Percentiles rank a stretch among this genome's conserved stretches.
Conservation (phyloP, 1,284 basidiomycete species). For the Afroboletus lepidellus region DNA sequence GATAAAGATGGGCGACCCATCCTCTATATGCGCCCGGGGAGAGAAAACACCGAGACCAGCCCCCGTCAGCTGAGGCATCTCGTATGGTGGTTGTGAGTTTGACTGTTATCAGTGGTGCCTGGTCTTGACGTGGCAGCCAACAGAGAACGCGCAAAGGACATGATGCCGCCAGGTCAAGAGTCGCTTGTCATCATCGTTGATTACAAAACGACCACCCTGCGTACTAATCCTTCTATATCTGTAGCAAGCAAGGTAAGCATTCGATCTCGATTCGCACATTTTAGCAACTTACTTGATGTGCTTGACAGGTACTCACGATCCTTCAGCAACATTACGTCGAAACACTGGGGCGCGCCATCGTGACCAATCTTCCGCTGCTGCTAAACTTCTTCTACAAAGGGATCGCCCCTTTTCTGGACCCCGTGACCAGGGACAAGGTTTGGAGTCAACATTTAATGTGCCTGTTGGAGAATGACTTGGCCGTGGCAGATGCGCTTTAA, state of each 20-base stretch:
- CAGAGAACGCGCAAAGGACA: slow-evolving; percentile 82
- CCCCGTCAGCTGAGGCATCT: slow-evolving; percentile 79
- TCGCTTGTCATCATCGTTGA: slow-evolving; percentile 81
- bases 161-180: slow-evolving; percentile 82
- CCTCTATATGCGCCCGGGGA: slow-evolving; percentile 80
- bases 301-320: slow-evolving; percentile 65
- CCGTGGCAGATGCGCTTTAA: slow-evolving; percentile 81
- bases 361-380: slow-evolving; percentile 79
- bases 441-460: background rate
- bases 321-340: slow-evolving; percentile 92
- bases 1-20: slow-evolving; percentile 81
- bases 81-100: slow-evolving; percentile 76
- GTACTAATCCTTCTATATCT: slow-evolving; percentile 78
- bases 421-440: slow-evolving; percentile 87
- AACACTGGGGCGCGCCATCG: slow-evolving; percentile 81
- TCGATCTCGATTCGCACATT: background rate
- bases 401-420: slow-evolving; percentile 86
- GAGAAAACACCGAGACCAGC: slow-evolving; percentile 76
- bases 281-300: background rate
- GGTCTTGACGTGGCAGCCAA: slow-evolving; percentile 6
- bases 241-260: slow-evolving; percentile 64
- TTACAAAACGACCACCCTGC: slow-evolving; percentile 77
- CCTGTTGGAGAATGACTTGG: slow-evolving; percentile 1
- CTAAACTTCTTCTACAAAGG: slow-evolving; percentile 87
- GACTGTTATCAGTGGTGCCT: slow-evolving; percentile 1